Base-by-base conservation (phyloP, 371 early-diverging fungal genomes). In the Basidiobolus heterosporus region DNA sequence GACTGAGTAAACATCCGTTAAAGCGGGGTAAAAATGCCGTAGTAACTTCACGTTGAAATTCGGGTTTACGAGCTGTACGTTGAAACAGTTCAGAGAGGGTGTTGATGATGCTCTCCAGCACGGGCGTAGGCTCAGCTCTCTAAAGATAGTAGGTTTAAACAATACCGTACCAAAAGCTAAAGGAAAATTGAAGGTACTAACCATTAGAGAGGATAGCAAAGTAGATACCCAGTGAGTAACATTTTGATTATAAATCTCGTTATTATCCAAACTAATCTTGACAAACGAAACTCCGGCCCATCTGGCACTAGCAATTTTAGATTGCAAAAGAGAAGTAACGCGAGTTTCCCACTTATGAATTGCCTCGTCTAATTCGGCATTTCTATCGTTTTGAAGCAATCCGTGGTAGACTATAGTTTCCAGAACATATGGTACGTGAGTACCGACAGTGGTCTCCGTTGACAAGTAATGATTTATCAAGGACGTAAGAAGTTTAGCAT, bases 1-100 rank as follows among this genome's bases (percentile, higher is more conserved):
- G 56, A 20, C 54, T 55, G 38, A 74, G 41, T 30, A 74, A 42
- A 23, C 62, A 52, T 41, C 65, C 63, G 46, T 73, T 65, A 44
- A 70, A 74, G 20, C 67, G 59, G 22, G 69, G 72, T 21, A 77
- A 45, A 41, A 62, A 64, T 18, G 67, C 69, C 8, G 63, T 57
- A 1, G 72, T 67, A 19, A 77, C 52, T 52, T 77, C 77, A 49
- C 72, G 62, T 46, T 74, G 72, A 41, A 77, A 46, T 44, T 77
- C 74, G 6, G 70, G 67, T 38, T 66, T 69, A 43, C 67, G 63
- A 23, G 51, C 52, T 0, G 72, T 69, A 43, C 65, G 69, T 11
- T 54, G 53, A 46, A 73, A 73, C 16, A 77, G 36, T 20, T 59
- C 61, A 0, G 66, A 60, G 11, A 74, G 48, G 0, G 72, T 61